Percentiles rank a stretch among this genome's conserved stretches.
These are phyloP conservation scores for Helotiales sp. DNA, from an alignment of 2,329 filamentous ascomycete genomes.

Conservation along the genomic window DNA sequence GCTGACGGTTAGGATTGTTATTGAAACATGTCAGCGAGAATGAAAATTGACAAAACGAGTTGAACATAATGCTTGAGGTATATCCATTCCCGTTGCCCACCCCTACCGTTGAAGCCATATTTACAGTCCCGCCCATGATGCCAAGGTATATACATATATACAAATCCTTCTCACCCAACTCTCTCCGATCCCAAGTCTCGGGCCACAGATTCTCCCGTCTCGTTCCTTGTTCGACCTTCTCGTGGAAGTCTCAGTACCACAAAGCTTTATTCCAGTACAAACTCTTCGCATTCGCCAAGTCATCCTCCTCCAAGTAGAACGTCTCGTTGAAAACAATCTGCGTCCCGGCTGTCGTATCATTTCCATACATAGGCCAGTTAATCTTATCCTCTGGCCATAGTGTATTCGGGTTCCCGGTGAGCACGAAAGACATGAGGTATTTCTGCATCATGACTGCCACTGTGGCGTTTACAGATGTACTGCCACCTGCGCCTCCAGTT, in stretches of 20 bases:
- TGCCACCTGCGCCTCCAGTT: conserved; percentile 21
- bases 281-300: conserved; percentile 35
- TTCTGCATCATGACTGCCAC: conserved; percentile 38
- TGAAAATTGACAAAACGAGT: too few species aligned
- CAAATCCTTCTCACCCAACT: too few species aligned
- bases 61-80: too few species aligned
- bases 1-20: too few species aligned
- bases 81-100: too few species aligned
- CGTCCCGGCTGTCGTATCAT: conserved; percentile 22
- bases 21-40: too few species aligned
- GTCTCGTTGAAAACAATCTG: conserved; percentile 38
- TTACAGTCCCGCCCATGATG: too few species aligned
- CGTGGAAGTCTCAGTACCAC: conserved; percentile 38
- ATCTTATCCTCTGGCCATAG: conserved; percentile 37
- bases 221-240: too few species aligned
- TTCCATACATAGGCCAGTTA: conserved; percentile 36
- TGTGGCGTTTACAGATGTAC: conserved; percentile 28
- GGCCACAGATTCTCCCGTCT: too few species aligned
- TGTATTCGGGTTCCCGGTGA: conserved; percentile 35
- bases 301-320: conserved; percentile 33
- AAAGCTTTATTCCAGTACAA: conserved; percentile 38
- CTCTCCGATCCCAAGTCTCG: too few species aligned
- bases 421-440: conserved; percentile 38
- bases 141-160: too few species aligned
- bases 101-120: too few species aligned